Evolutionary conservation across 305 asterid genomes (phyloP).

Genomic region (Plantago coronopus): DNA sequence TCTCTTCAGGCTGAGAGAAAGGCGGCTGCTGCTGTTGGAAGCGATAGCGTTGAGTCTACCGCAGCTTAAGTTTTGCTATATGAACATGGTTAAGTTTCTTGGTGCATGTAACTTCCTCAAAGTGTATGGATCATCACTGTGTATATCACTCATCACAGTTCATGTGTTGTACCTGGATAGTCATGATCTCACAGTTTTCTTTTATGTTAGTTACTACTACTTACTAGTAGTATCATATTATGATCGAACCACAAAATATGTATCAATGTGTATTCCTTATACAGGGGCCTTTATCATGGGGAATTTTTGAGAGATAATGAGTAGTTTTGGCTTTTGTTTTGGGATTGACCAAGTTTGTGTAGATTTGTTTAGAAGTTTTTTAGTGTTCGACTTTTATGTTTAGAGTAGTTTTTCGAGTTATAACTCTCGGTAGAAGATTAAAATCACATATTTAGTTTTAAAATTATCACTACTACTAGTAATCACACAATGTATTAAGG

Average conservation of each 20-base stretch:
- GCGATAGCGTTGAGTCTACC: constrained; percentile 38
- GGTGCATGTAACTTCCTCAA: constrained; percentile 16
- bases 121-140: not conserved
- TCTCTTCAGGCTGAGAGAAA: constrained; percentile 93
- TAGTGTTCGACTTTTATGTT: no score
- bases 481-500: no score
- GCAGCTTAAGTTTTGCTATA: constrained; percentile 26
- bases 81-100: constrained; percentile 19
- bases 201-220: no score
- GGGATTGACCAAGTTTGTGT: no score
- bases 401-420: no score
- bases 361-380: no score
- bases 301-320: not conserved
- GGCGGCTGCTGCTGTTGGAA: constrained; percentile 37
- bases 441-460: no score
- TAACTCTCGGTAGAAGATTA: no score
- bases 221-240: not conserved
- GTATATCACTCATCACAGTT: not conserved
- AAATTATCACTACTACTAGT: no score
- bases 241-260: not conserved
- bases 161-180: not conserved
- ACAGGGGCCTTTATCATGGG: not conserved
- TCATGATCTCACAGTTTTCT: constrained; percentile 22
- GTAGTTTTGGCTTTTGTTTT: not conserved
- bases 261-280: no score